Conservation (phyloP, 768 basidiomycete genomes). For the Auricularia cornea region DNA sequence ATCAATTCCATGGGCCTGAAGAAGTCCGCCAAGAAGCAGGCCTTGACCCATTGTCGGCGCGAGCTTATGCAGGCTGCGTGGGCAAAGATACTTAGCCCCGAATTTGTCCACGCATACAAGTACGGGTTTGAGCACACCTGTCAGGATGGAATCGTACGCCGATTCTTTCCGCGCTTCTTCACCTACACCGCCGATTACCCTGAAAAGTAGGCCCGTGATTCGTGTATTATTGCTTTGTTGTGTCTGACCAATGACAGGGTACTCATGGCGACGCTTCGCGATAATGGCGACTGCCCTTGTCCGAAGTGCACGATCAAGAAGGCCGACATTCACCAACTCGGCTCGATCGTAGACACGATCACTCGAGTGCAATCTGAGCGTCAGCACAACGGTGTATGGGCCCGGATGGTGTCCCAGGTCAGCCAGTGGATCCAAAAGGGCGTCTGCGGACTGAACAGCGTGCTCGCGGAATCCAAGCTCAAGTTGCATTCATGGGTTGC, state of each 20-base stretch:
- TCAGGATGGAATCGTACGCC: conserved; percentile 18
- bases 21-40: not conserved
- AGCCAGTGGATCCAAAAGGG: not conserved
- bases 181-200: conserved; percentile 31
- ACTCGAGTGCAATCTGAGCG: not conserved
- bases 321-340: conserved; percentile 17
- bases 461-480: conserved; percentile 5
- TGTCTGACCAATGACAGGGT: conserved; percentile 11
- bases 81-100: conserved; percentile 15
- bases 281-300: conserved; percentile 24
- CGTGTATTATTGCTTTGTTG: not conserved
- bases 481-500: not conserved
- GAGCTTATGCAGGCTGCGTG: conserved; percentile 26
- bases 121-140: conserved; percentile 20
- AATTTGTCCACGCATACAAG: conserved; percentile 17
- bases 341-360: conserved; percentile 9
- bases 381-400: not conserved
- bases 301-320: conserved; percentile 20
- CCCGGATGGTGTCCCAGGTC: not conserved
- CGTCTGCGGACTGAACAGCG: conserved; percentile 5
- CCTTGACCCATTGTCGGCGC: conserved; percentile 15
- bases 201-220: conserved; percentile 23
- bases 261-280: conserved; percentile 19
- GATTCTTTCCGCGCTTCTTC: conserved; percentile 21
- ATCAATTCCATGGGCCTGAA: not conserved